Evolutionary conservation across 805 yeast genomes (phyloP).

Genomic region (Saccharomycopsis microspora): DNA sequence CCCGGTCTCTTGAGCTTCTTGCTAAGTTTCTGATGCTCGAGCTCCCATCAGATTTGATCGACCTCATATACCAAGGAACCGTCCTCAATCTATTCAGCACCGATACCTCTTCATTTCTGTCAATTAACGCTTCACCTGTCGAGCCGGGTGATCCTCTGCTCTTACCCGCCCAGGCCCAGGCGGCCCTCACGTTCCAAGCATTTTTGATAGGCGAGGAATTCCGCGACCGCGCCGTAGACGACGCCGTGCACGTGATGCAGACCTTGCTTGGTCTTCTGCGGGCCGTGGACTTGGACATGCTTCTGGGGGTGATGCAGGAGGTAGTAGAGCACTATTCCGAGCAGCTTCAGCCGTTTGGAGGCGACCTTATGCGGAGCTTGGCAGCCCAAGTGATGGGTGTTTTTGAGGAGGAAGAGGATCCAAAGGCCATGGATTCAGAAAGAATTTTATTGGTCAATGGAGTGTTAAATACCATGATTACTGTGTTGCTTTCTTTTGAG

Average conservation of each 20-base stretch:
- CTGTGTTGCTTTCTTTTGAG: slow-evolving; percentile 75
- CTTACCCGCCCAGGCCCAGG: slow-evolving; percentile 71
- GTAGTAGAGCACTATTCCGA: slow-evolving; percentile 82
- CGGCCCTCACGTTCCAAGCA: slow-evolving; percentile 78
- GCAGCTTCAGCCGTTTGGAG: slow-evolving; percentile 85
- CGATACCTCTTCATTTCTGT: not conserved
- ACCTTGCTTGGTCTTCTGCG: slow-evolving; percentile 63
- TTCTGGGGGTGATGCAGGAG: slow-evolving; percentile 89
- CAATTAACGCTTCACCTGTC: slow-evolving; percentile 10
- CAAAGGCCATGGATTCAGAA: slow-evolving; percentile 34
- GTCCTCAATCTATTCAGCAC: slow-evolving; percentile 5
- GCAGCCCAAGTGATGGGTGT: slow-evolving; percentile 65
- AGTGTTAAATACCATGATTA: slow-evolving; percentile 67
- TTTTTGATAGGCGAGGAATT: slow-evolving; percentile 56
- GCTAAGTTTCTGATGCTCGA: slow-evolving; percentile 54
- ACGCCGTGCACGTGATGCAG: slow-evolving; percentile 76
- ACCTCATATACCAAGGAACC: slow-evolving; percentile 29
- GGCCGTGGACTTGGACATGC: slow-evolving; percentile 75
- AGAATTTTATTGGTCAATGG: slow-evolving; percentile 79
- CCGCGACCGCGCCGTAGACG: slow-evolving; percentile 51
- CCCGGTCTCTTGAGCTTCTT: slow-evolving; percentile 59
- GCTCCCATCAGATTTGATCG: slow-evolving; percentile 28
- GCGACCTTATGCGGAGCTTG: slow-evolving; percentile 50
- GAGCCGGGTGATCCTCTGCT: slow-evolving; percentile 31
- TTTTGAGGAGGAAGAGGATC: slow-evolving; percentile 53